Conservation (phyloP, 305 asterid genomes). For the Solanum hybrid region DNA sequence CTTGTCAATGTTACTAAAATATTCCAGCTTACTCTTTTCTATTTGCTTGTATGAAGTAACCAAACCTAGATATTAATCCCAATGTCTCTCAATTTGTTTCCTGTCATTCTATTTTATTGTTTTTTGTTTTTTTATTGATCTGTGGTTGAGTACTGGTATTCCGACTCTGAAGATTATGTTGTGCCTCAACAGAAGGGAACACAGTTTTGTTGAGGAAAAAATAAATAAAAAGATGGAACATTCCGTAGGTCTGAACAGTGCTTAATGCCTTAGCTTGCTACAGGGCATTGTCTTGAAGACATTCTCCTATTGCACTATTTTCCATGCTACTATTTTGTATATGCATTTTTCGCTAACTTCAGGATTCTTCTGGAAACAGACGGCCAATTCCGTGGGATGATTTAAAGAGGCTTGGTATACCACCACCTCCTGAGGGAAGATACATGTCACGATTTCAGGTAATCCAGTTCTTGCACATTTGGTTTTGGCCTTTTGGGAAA, state of each 20-base stretch:
- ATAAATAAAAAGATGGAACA: not conserved
- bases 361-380: conserved; percentile 23
- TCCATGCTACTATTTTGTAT: not conserved
- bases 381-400: conserved; percentile 73
- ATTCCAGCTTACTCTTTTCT: not conserved
- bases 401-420: conserved; percentile 76
- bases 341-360: not conserved
- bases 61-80: not conserved
- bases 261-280: not conserved
- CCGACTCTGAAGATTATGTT: not conserved
- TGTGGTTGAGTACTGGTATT: not conserved
- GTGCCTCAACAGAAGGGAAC: not conserved
- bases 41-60: not conserved
- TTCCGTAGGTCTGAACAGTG: not conserved
- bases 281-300: not conserved
- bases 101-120: not conserved
- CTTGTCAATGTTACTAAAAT: not conserved
- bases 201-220: not conserved
- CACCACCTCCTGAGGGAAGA: conserved; percentile 83
- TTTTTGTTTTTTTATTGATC: not conserved
- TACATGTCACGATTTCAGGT: conserved; percentile 79
- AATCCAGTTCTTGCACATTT: not conserved
- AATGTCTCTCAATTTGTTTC: not conserved
- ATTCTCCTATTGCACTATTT: not conserved
- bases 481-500: not conserved